Evolutionary conservation across 805 yeast genomes (phyloP).

Genomic region (Yarrowia sp.): DNA sequence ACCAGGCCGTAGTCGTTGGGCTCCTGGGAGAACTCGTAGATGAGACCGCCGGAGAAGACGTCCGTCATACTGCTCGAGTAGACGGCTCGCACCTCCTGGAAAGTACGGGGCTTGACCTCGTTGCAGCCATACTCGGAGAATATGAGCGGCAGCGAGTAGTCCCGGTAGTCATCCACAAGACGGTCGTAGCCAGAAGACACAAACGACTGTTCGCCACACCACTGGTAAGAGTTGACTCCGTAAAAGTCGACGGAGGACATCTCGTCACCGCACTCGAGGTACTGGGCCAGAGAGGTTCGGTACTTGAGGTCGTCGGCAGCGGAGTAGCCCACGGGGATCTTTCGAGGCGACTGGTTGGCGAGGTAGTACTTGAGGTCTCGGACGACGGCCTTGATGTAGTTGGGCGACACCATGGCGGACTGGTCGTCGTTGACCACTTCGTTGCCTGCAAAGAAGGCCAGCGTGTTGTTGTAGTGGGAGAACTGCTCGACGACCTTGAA

Average conservation of each 20-base stretch:
- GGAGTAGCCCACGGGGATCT: constrained; percentile 90
- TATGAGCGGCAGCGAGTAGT: constrained; percentile 78
- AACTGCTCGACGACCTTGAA: constrained; percentile 87
- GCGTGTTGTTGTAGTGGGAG: constrained; percentile 70
- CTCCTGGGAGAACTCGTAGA: constrained; percentile 86
- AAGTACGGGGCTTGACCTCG: constrained; percentile 66
- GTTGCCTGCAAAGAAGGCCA: constrained; percentile 96
- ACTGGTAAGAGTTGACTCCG: constrained; percentile 91
- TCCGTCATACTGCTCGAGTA: constrained; percentile 74
- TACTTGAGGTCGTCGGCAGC: constrained; percentile 82
- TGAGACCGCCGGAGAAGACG: constrained; percentile 93
- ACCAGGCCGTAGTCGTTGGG: constrained; percentile 81
- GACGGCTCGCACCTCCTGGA: constrained; percentile 73
- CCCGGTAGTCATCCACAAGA: constrained; percentile 64
- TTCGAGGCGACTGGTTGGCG: constrained; percentile 51
- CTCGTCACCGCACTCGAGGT: constrained; percentile 81
- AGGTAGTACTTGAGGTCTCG: constrained; percentile 85
- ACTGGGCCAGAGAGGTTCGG: constrained; percentile 71
- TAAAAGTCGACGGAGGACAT: constrained; percentile 79
- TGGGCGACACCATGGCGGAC: constrained; percentile 70
- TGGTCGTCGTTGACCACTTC: constrained; percentile 81
- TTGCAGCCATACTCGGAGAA: constrained; percentile 90
- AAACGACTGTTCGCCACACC: constrained; percentile 85
- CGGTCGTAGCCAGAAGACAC: constrained; percentile 66
- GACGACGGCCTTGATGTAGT: constrained; percentile 92